phyloP scores from a whole-genome alignment of 1,284 basidiomycete genomes.

The Trametes pubescens region DNA sequence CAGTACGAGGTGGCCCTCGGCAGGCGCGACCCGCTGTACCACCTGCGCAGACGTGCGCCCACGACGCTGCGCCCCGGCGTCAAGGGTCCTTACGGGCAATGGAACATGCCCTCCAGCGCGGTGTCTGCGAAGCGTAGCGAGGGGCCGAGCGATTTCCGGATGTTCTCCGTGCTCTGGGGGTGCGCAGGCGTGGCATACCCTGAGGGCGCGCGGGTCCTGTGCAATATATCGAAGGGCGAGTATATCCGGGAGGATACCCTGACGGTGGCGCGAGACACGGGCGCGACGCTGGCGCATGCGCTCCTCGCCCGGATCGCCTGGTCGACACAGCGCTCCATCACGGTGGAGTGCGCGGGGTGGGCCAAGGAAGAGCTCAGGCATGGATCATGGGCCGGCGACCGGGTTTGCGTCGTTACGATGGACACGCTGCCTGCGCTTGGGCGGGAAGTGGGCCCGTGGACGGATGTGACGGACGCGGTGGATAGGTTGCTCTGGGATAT shows the following conservation, averaged over 20 bases:
- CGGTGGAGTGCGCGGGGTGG: constrained; percentile 6
- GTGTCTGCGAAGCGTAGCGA: neutral
- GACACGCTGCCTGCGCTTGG: constrained; percentile 10
- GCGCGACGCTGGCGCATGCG: constrained; percentile 2
- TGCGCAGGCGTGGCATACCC: constrained; percentile 5
- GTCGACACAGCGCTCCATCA: constrained; percentile 6
- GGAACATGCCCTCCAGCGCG: neutral
- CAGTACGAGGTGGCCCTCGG: too few species aligned
- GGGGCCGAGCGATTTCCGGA: neutral
- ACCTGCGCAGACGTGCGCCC: too few species aligned
- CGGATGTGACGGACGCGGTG: constrained; percentile 26
- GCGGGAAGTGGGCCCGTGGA: constrained; percentile 17
- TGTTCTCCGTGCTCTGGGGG: constrained; percentile 10
- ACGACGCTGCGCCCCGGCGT: too few species aligned
- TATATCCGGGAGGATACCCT: constrained; percentile 1
- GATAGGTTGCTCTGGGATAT: constrained; percentile 8
- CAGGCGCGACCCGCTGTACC: too few species aligned
- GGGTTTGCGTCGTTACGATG: constrained; percentile 42
- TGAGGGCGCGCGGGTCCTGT: constrained; percentile 1
- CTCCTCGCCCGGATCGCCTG: neutral
- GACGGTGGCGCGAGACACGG: neutral
- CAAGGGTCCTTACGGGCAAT: neutral
- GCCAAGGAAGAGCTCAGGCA: constrained; percentile 10
- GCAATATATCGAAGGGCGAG: constrained; percentile 8
- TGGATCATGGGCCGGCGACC: constrained; percentile 38